phyloP scores from a whole-genome alignment of 768 basidiomycete genomes.

The Boletellus emodensis region DNA sequence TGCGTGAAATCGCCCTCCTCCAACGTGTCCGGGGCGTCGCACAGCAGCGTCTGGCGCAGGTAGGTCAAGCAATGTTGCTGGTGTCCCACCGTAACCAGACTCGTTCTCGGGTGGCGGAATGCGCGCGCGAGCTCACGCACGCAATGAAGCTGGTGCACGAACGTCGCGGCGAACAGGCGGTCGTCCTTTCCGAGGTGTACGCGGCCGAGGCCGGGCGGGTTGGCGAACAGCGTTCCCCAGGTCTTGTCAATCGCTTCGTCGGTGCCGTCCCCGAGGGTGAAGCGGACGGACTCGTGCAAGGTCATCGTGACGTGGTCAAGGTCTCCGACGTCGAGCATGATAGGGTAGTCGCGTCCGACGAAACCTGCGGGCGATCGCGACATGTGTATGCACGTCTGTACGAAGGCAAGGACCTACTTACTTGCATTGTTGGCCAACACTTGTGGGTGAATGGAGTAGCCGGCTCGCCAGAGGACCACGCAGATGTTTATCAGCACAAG shows the following conservation, averaged over 20 bases:
- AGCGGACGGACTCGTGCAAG: conserved; percentile 5
- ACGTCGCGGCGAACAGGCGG: conserved; percentile 5
- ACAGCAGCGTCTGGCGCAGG: conserved; percentile 34
- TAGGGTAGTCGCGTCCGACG: conserved; percentile 5
- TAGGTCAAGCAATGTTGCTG: conserved; percentile 37
- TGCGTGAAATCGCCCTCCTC: conserved; percentile 34
- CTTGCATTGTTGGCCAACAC: not conserved
- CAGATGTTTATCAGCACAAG: conserved; percentile 4
- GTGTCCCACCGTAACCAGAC: conserved; percentile 12
- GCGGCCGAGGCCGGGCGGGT: conserved; percentile 9
- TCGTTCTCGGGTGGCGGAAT: conserved; percentile 5
- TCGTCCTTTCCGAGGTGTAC: conserved; percentile 6
- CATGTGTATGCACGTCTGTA: not conserved
- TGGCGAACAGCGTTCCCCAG: conserved; percentile 8
- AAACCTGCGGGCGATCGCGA: not conserved
- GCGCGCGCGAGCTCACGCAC: conserved; percentile 6
- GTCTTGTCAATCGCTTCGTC: conserved; percentile 5
- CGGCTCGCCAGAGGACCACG: conserved; percentile 2
- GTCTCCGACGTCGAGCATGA: conserved; percentile 4
- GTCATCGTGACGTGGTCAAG: conserved; percentile 11
- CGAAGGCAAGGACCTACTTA: not conserved
- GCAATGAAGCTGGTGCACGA: conserved; percentile 9
- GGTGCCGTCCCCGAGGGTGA: conserved; percentile 1
- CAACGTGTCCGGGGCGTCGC: conserved; percentile 31
- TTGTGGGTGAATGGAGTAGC: not conserved